Percentiles rank a stretch among this genome's conserved stretches.
These are phyloP conservation scores for Solanum gracilifrons DNA, from an alignment of 257 asterid species.

Conservation along the genomic window DNA sequence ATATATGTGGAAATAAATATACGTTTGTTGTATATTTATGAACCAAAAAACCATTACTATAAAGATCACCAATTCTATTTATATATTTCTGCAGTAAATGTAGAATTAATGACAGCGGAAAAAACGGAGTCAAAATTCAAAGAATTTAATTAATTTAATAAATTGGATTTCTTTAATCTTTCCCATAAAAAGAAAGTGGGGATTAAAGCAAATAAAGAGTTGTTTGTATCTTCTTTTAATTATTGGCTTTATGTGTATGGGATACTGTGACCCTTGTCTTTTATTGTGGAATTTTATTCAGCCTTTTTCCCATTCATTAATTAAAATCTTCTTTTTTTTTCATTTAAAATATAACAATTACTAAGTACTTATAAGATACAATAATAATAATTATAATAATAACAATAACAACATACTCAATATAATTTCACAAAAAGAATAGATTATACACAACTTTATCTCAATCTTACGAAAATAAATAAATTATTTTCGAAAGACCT, in stretches of 20 bases:
- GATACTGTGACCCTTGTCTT: constrained; percentile 44
- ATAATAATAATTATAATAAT: not conserved
- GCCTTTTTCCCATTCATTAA: constrained; percentile 4
- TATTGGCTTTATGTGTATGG: constrained; percentile 18
- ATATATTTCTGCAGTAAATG: not conserved
- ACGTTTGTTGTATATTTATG: not conserved
- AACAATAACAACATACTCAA: no score
- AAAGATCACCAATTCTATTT: not conserved
- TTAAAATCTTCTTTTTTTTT: not conserved
- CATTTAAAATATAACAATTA: not conserved
- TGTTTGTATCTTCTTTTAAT: constrained; percentile 9
- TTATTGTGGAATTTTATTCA: constrained; percentile 30
- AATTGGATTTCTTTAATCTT: constrained; percentile 3
- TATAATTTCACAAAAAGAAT: not conserved
- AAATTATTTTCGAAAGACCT: fast-evolving
- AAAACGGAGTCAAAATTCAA: constrained; percentile 10
- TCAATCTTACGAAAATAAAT: not conserved
- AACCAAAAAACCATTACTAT: not conserved
- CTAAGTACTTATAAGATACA: not conserved
- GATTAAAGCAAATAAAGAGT: constrained; percentile 9
- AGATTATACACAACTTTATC: not conserved
- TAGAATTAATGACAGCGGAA: constrained; percentile 2
- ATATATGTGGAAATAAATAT: not conserved
- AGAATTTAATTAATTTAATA: not conserved
- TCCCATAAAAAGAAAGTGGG: constrained; percentile 18